Evolutionary conservation across 169 alveolate genomes (phyloP).

Genomic region (Eimeria zaria): DNA sequence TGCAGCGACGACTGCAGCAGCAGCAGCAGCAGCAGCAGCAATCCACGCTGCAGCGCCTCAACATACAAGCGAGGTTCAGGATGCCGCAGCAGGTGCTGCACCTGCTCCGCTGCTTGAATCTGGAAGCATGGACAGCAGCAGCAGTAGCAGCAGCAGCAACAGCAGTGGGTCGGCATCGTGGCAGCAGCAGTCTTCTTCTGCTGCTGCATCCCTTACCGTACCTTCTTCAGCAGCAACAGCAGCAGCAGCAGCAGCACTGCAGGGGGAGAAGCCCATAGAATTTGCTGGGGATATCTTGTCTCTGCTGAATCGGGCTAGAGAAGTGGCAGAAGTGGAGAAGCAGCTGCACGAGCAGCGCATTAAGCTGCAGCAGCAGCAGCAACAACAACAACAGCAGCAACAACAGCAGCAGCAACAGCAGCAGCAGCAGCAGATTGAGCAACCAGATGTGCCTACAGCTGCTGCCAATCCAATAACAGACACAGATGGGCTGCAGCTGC

Average conservation of each 20-base stretch:
- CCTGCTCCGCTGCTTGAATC: background rate
- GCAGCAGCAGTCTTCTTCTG: background rate
- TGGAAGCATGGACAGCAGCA: conserved; percentile 3
- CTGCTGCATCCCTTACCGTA: background rate
- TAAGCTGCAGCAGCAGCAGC: conserved; percentile 53
- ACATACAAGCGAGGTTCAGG: background rate
- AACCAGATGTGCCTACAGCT: background rate
- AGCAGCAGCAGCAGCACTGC: conserved; percentile 46
- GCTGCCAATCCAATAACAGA: background rate
- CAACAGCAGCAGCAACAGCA: background rate
- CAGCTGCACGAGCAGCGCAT: conserved; percentile 61
- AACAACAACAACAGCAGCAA: conserved; percentile 17
- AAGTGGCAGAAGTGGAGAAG: conserved; percentile 61
- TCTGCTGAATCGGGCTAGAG: background rate
- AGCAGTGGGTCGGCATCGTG: background rate
- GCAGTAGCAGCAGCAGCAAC: conserved; percentile 23
- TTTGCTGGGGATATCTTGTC: conserved; percentile 41
- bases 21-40: background rate
- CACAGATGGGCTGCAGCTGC: conserved; percentile 14
- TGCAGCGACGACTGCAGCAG: background rate
- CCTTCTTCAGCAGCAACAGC: background rate
- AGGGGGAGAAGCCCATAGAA: conserved; percentile 23
- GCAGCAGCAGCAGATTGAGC: background rate
- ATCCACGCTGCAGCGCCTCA: background rate
- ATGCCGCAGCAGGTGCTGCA: conserved; percentile 12